Evolutionary conservation across 2,329 filamentous ascomycete species (phyloP).

Genomic region (Leptosphaerulina australis): DNA sequence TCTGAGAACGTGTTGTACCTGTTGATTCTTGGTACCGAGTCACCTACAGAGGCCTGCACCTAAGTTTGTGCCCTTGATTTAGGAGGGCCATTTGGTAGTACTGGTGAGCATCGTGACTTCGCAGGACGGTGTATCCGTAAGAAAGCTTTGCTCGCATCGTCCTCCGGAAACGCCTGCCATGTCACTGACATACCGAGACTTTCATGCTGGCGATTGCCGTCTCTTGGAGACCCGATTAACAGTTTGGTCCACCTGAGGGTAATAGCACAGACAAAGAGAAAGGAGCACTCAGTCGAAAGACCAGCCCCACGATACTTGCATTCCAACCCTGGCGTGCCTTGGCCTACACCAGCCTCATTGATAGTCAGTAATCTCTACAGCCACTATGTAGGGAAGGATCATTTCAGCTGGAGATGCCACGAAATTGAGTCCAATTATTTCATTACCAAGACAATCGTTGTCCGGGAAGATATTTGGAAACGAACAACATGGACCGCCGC

Average conservation of each 20-base stretch:
- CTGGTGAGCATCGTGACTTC: conserved; percentile 6
- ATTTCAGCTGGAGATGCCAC: too few species aligned
- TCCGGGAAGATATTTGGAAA: too few species aligned
- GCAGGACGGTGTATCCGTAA: conserved; percentile 4
- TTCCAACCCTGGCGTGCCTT: neutral
- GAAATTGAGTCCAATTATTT: too few species aligned
- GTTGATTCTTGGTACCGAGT: neutral
- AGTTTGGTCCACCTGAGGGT: neutral
- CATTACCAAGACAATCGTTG: too few species aligned
- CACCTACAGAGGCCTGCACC: neutral
- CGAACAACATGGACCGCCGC: too few species aligned
- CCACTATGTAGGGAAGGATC: too few species aligned
- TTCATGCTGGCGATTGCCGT: neutral
- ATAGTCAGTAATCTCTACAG: neutral
- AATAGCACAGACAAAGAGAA: neutral
- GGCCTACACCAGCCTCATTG: neutral
- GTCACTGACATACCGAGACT: neutral
- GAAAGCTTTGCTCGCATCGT: too few species aligned
- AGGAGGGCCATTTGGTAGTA: neutral
- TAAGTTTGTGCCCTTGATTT: neutral
- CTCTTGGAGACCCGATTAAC: neutral
- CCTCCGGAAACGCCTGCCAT: too few species aligned
- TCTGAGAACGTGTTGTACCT: neutral
- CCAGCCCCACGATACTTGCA: neutral
- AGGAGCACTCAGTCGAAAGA: neutral